Percentiles rank a stretch among this genome's conserved stretches.
These are phyloP conservation scores for Coniochaeta sp. DNA, from an alignment of 2,329 filamentous ascomycete genomes.

Conservation along the genomic window DNA sequence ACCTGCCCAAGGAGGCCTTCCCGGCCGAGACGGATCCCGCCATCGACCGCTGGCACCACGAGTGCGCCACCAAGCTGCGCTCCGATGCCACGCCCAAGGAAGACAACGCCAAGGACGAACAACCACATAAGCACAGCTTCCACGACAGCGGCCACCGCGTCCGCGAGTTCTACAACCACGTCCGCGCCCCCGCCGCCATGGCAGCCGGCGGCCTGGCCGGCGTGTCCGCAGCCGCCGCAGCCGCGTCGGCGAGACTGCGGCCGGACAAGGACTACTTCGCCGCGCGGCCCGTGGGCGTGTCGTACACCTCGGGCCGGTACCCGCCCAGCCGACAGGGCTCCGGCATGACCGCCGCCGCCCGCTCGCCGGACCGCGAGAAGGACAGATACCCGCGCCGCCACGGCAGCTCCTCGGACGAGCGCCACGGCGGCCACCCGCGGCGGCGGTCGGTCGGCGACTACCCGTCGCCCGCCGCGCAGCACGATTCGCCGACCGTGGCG, in stretches of 20 bases:
- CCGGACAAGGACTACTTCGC: constrained; percentile 27
- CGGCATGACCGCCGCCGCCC: constrained; percentile 9
- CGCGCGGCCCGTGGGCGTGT: constrained; percentile 26
- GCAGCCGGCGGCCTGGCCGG: neutral
- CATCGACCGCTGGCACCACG: constrained; percentile 82
- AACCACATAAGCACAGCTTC: constrained; percentile 3
- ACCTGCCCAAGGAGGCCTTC: constrained; percentile 56
- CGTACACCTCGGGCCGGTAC: constrained; percentile 26
- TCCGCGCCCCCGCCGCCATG: constrained; percentile 12
- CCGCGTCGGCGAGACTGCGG: constrained; percentile 16
- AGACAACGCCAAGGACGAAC: constrained; percentile 18
- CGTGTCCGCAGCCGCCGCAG: constrained; percentile 3
- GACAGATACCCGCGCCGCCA: constrained; percentile 18
- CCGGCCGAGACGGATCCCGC: constrained; percentile 66
- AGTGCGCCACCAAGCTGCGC: constrained; percentile 63
- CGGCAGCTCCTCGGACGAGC: constrained; percentile 30
- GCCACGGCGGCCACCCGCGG: constrained; percentile 27
- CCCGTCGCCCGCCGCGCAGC: constrained; percentile 26
- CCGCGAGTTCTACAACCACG: constrained; percentile 21
- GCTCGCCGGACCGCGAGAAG: constrained; percentile 13
- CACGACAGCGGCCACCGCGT: constrained; percentile 18
- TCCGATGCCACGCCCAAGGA: constrained; percentile 44
- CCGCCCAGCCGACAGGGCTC: constrained; percentile 5
- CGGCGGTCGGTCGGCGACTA: constrained; percentile 46
- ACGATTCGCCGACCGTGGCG: constrained; percentile 1